Conservation (phyloP, 1,284 basidiomycete genomes). For the Ganoderma multipileum region DNA sequence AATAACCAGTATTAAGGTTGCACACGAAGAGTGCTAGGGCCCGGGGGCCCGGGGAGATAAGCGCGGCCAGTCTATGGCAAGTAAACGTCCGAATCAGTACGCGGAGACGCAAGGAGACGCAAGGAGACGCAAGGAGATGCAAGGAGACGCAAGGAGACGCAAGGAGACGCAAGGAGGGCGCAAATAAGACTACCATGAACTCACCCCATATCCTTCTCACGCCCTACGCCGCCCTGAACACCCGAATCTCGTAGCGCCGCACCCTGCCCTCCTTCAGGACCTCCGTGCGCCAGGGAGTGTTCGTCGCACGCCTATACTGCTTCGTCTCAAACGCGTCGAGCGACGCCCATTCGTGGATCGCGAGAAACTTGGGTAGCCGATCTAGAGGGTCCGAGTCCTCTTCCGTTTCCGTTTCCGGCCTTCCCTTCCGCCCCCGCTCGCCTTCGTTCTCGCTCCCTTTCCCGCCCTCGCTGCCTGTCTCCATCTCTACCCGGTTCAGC, state of each 20-base stretch:
- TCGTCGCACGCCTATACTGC: conserved; percentile 38
- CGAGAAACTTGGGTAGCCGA: conserved; percentile 40
- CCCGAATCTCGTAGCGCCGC: conserved; percentile 9
- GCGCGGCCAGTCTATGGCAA: too few relatives aligned
- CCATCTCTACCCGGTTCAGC: neutral
- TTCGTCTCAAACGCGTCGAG: conserved; percentile 30
- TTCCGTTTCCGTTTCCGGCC: neutral
- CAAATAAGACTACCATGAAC: too few relatives aligned
- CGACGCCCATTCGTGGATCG: conserved; percentile 42
- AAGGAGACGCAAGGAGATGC: too few relatives aligned
- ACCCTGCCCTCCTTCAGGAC: conserved; percentile 28
- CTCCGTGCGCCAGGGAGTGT: conserved; percentile 40
- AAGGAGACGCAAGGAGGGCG: too few relatives aligned
- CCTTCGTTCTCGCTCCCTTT: neutral
- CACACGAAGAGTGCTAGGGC: too few relatives aligned
- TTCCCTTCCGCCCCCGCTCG: neutral
- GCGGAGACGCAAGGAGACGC: too few relatives aligned
- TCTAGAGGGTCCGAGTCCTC: neutral
- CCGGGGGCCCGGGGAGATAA: too few relatives aligned
- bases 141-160: too few relatives aligned
- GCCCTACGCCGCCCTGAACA: conserved; percentile 6
- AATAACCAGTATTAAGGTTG: too few relatives aligned
- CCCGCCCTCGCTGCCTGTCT: neutral
- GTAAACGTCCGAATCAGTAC: too few relatives aligned
- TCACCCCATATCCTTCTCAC: neutral